phyloP scores from a whole-genome alignment of 2,329 filamentous ascomycete genomes.

The Harringtonia aguacate region DNA sequence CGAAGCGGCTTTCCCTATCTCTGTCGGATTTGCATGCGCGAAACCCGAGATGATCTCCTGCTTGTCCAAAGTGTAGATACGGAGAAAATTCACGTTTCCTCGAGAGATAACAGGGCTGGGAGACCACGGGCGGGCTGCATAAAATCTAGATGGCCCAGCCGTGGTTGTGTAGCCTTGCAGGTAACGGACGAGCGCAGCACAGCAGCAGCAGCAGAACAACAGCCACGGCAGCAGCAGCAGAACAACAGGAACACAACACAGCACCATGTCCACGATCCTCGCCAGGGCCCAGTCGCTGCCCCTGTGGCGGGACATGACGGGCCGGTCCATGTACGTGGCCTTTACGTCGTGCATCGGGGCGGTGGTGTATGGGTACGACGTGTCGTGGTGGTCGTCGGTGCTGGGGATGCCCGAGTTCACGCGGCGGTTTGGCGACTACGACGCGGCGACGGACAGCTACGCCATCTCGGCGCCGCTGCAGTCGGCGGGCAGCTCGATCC shows the following conservation, averaged over 20 bases:
- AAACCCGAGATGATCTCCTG: too few relatives aligned
- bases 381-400: conserved; percentile 4
- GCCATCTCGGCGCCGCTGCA: conserved; percentile 2
- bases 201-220: background rate
- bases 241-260: background rate
- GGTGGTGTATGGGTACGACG: conserved; percentile 4
- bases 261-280: background rate
- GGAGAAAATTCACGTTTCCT: too few relatives aligned
- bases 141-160: background rate
- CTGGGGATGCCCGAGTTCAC: conserved; percentile 4
- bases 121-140: too few relatives aligned
- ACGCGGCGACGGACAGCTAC: background rate
- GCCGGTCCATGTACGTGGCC: conserved; percentile 1
- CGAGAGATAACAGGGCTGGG: too few relatives aligned
- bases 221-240: background rate
- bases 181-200: too few relatives aligned
- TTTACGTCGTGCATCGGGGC: conserved; percentile 3
- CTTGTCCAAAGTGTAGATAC: too few relatives aligned
- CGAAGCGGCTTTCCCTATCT: too few relatives aligned
- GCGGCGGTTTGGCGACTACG: conserved; percentile 2
- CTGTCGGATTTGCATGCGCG: too few relatives aligned
- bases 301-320: conserved; percentile 5
- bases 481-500: conserved; percentile 2
- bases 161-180: too few relatives aligned
- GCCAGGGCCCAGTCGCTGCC: background rate